Percentiles rank a stretch among this genome's conserved stretches.
These are phyloP conservation scores for Favolaschia claudopus DNA, from an alignment of 768 basidiomycete species.

Conservation along the genomic window DNA sequence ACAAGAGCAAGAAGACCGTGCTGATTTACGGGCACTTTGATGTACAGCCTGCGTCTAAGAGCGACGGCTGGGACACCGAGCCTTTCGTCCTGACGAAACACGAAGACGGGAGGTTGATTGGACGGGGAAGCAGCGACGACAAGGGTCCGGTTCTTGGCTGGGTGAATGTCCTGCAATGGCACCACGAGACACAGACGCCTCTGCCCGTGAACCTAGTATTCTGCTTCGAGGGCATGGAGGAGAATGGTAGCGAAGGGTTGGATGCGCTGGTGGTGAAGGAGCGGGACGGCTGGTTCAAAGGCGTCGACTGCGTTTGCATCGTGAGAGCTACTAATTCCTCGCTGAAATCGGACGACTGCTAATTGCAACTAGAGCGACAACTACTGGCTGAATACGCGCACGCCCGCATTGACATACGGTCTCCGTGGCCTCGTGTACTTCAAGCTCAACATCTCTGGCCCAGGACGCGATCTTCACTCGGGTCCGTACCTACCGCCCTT, in stretches of 20 bases:
- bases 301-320: constrained; percentile 93
- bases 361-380: constrained; percentile 79
- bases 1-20: constrained; percentile 92
- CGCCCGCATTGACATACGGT: constrained; percentile 84
- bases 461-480: too few relatives aligned
- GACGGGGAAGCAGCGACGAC: constrained; percentile 90
- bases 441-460: constrained; percentile 81
- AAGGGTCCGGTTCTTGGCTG: constrained; percentile 91
- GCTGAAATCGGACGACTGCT: too few relatives aligned
- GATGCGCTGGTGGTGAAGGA: constrained; percentile 87
- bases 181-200: constrained; percentile 66
- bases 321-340: too few relatives aligned
- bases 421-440: constrained; percentile 89
- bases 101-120: constrained; percentile 68
- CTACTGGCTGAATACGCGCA: constrained; percentile 89
- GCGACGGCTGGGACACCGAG: constrained; percentile 89
- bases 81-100: constrained; percentile 76
- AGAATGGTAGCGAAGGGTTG: constrained; percentile 89
- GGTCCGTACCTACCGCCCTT: too few relatives aligned
- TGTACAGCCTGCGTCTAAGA: constrained; percentile 78
- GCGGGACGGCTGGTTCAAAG: constrained; percentile 75
- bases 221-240: constrained; percentile 99
- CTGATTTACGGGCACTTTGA: constrained; percentile 95
- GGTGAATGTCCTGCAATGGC: constrained; percentile 91
- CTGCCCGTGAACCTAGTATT: constrained; percentile 91